phyloP scores from a whole-genome alignment of 179 eudicot species.

The Silene noctiflora region DNA sequence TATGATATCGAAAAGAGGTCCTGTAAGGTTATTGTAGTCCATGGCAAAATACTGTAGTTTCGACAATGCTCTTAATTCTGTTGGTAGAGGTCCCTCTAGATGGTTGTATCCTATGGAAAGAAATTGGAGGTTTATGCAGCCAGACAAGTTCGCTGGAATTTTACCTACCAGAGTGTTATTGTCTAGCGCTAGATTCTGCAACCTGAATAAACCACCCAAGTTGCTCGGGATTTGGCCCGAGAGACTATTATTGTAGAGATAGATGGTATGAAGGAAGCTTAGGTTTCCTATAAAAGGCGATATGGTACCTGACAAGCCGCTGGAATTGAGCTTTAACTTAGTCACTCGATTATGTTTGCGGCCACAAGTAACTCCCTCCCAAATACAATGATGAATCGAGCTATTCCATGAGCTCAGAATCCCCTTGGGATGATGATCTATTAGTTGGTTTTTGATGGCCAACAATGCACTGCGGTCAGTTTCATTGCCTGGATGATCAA shows the following conservation, averaged over 20 bases:
- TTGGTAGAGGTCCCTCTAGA: conserved; percentile 20
- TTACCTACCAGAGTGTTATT: conserved; percentile 20
- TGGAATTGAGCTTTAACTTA: conserved; percentile 1
- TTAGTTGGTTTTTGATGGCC: conserved; percentile 23
- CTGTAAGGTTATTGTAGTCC: conserved; percentile 7
- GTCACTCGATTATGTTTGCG: conserved; percentile 21
- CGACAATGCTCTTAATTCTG: conserved; percentile 17
- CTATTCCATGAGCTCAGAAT: conserved; percentile 25
- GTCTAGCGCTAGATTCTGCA: not conserved
- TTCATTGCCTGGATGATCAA: conserved; percentile 4
- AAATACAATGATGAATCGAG: conserved; percentile 23
- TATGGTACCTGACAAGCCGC: conserved; percentile 16
- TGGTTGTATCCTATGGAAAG: not conserved
- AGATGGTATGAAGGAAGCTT: conserved; percentile 12
- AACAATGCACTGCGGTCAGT: conserved; percentile 20
- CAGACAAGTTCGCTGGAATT: conserved; percentile 29
- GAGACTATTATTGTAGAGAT: conserved; percentile 16
- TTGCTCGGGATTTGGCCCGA: conserved; percentile 17
- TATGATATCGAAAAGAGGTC: conserved; percentile 13
- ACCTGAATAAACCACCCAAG: conserved; percentile 15
- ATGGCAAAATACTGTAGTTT: not conserved
- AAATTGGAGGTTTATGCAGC: conserved; percentile 7
- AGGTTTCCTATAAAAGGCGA: conserved; percentile 27
- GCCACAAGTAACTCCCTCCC: conserved; percentile 31
- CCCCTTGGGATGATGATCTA: conserved; percentile 12